A percentile compares a stretch with the other conserved stretches of the same genome.
Conservation (phyloP, 768 basidiomycete species). For the Xerocomellus dryophilus region DNA sequence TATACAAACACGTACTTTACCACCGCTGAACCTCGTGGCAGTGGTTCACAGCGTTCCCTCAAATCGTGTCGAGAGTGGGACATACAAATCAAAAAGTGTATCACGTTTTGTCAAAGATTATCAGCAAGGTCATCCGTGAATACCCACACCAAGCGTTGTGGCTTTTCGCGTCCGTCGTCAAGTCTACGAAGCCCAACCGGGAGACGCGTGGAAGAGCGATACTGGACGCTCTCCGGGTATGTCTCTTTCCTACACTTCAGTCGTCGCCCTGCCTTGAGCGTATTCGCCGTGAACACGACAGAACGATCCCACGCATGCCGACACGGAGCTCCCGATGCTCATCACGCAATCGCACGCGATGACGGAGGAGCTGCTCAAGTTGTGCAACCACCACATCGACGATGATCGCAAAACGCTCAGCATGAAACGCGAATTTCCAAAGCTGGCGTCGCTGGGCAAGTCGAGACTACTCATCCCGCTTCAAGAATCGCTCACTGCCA, state of each 20-base stretch:
- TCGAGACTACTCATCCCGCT: conserved; percentile 82
- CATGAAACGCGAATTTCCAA: conserved; percentile 53
- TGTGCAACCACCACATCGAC: conserved; percentile 57
- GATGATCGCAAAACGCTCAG: conserved; percentile 36
- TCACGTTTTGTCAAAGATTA: conserved; percentile 58
- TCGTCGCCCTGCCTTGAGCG: background rate
- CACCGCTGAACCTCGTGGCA: conserved; percentile 32
- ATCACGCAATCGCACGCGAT: conserved; percentile 56
- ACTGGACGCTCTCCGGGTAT: conserved; percentile 56
- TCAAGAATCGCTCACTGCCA: conserved; percentile 88
- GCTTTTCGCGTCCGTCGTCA: conserved; percentile 85
- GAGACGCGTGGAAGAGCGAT: conserved; percentile 57
- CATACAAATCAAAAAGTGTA: conserved; percentile 65
- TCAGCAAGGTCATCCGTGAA: conserved; percentile 66
- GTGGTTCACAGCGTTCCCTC: conserved; percentile 97
- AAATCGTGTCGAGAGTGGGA: conserved; percentile 91
- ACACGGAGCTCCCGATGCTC: conserved; percentile 44
- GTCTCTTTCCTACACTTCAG: conserved; percentile 6
- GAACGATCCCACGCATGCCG: conserved; percentile 45
- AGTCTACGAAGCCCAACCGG: conserved; percentile 71
- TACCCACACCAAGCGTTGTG: conserved; percentile 92
- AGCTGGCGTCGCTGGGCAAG: conserved; percentile 52
- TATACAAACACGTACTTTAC: background rate
- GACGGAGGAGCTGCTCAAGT: conserved; percentile 63
- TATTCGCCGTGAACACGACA: conserved; percentile 20